Evolutionary conservation across 1,284 basidiomycete species (phyloP), one percentile per base, ranked within the genome.

Genomic region (Leccinum ponderosum): DNA sequence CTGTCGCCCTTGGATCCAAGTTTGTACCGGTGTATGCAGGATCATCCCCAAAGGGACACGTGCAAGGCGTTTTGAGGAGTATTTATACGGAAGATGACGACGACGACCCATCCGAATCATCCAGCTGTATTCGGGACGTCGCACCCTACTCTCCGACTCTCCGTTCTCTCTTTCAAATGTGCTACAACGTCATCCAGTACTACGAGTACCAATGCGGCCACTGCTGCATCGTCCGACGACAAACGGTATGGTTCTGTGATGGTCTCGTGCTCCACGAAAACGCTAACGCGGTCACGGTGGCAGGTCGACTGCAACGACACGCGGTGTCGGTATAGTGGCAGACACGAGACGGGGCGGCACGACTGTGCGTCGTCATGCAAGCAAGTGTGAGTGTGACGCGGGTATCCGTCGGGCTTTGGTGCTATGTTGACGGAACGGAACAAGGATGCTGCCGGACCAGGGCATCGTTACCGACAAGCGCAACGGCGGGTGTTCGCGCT

Each of bases 281-380:
- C 2, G 27, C 48, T 14, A 15, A 50, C 53, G 20, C 11, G 48
- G 17, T 55, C 48, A 53, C 27, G 22, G 27, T 31, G 44, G 9
- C 44, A 85, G 83, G 70, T 84, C 12, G 82, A 84, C 63, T 85
- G 83, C 65, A 76, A 78, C 59, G 61, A 60, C 2, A 58, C 63
- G 50, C 62, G 66, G 11, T 84, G 83, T 57, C 69, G 65, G 14
- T 63, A 77, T 58, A 83, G 83, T 59, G 22, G 58, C 14, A 64
- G 56, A 33, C 83, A 85, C 63, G 68, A 62, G 5, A 64, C 52
- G 1, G 55, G 58, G 14, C 11, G 51, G 2, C 83, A 83, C 58
- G 64, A 77, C 55, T 84, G 83, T 62, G 53, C 8, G 15, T 62
- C 62, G 9, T 70, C 62, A 0, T 83, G 83, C 60, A 53, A 25